Conservation (phyloP, 305 asterid species). For the Rubia occidens region DNA sequence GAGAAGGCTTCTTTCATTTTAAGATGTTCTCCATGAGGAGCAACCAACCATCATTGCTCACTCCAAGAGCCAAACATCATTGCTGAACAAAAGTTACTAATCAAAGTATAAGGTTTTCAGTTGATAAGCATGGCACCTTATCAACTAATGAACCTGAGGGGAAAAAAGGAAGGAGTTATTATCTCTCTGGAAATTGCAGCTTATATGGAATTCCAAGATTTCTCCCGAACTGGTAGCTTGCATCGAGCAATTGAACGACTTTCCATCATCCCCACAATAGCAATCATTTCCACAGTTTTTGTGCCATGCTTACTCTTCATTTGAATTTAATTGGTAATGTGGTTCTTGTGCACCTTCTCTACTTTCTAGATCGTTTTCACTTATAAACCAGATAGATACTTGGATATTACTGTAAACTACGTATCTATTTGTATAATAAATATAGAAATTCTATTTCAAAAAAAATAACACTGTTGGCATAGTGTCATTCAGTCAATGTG, state of each 20-base stretch:
- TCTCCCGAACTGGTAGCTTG: conserved; percentile 57
- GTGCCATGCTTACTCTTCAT: conserved; percentile 68
- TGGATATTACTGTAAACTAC: too few relatives aligned
- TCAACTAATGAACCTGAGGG: conserved; percentile 65
- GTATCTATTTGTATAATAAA: too few relatives aligned
- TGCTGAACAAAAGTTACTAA: too few relatives aligned
- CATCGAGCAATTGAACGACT: conserved; percentile 64
- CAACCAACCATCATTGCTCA: too few relatives aligned
- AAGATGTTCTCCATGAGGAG: too few relatives aligned
- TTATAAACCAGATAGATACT: neutral
- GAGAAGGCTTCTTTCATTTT: too few relatives aligned
- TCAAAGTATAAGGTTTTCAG: too few relatives aligned
- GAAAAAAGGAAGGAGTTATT: conserved; percentile 69
- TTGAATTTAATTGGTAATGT: conserved; percentile 20
- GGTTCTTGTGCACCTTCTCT: neutral
- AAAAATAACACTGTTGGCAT: too few relatives aligned
- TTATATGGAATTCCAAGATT: conserved; percentile 85
- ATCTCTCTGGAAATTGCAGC: conserved; percentile 57
- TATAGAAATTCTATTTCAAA: too few relatives aligned
- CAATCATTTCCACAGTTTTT: conserved; percentile 48
- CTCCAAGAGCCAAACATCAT: too few relatives aligned
- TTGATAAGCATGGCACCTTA: conserved; percentile 65
- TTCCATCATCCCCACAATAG: conserved; percentile 71
- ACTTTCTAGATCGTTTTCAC: neutral
- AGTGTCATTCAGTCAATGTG: too few relatives aligned